These are phyloP conservation scores for Selenicereus undatus DNA, from an alignment of 148 eudicot species.

Conservation along the genomic window DNA sequence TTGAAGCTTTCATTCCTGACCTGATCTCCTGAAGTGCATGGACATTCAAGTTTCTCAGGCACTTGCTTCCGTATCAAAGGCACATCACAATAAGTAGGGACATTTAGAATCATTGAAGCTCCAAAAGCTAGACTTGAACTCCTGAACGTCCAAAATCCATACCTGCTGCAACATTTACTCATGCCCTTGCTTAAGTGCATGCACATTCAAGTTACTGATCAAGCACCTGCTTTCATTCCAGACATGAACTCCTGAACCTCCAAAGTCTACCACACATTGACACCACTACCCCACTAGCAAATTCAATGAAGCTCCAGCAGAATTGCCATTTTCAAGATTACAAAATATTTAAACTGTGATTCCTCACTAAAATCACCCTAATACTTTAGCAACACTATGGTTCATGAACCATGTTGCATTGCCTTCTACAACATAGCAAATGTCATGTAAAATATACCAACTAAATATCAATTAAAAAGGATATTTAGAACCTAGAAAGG, in stretches of 20 bases:
- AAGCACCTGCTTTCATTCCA: no score
- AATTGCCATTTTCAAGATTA: background rate
- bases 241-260: background rate
- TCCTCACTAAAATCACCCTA: background rate
- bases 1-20: no score
- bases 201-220: no score
- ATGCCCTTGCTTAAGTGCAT: no score
- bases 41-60: constrained; percentile 29
- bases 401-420: background rate
- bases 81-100: background rate
- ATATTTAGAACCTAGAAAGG: no score
- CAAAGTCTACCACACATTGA: background rate
- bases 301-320: background rate
- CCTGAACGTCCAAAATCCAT: background rate
- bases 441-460: no score
- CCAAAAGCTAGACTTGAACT: no score
- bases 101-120: no score
- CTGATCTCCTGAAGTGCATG: constrained; percentile 36
- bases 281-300: background rate
- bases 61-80: constrained; percentile 3
- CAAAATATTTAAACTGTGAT: background rate
- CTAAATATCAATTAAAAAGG: no score
- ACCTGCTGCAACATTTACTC: no score
- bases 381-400: no score
- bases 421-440: background rate